phyloP scores from a whole-genome alignment of 345 rosid genomes.

The Camelina neglecta region DNA sequence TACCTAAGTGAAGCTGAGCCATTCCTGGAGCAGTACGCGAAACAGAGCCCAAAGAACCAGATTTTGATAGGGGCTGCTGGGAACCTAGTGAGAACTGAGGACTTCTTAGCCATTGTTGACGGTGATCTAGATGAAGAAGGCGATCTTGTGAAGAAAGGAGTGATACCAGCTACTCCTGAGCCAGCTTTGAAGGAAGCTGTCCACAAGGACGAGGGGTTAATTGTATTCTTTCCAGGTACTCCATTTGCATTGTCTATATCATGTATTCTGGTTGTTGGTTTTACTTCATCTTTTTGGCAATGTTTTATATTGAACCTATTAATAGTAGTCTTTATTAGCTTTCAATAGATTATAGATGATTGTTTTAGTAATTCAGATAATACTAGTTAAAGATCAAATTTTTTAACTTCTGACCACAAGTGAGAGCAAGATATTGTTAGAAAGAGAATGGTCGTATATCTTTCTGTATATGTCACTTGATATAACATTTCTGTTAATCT shows the following conservation, averaged over 20 bases:
- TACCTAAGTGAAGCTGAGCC: slow-evolving; percentile 95
- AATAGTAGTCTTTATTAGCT: slow-evolving; percentile 8
- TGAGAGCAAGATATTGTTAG: slow-evolving; percentile 2
- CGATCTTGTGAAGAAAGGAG: slow-evolving; percentile 69
- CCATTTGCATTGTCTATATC: slow-evolving; percentile 9
- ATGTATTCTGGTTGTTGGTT: slow-evolving; percentile 3
- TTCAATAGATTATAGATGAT: background rate
- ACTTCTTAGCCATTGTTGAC: slow-evolving; percentile 82
- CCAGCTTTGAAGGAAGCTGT: slow-evolving; percentile 56
- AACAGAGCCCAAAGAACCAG: slow-evolving; percentile 72
- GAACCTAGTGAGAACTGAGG: slow-evolving; percentile 70
- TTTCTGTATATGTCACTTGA: slow-evolving; percentile 13
- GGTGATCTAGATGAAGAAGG: slow-evolving; percentile 88
- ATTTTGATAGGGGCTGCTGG: slow-evolving; percentile 92
- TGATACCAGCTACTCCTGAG: slow-evolving; percentile 54
- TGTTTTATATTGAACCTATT: background rate
- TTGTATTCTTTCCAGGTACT: slow-evolving; percentile 95
- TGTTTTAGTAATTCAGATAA: slow-evolving; percentile 8
- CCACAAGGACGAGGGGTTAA: slow-evolving; percentile 74
- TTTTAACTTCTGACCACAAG: slow-evolving; percentile 13
- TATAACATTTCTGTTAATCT: background rate
- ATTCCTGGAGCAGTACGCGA: slow-evolving; percentile 84
- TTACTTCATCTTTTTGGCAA: slow-evolving; percentile 16
- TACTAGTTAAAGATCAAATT: background rate
- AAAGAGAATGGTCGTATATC: background rate